Evolutionary conservation across 345 rosid genomes (phyloP).

Genomic region (Dimocarpus longan): DNA sequence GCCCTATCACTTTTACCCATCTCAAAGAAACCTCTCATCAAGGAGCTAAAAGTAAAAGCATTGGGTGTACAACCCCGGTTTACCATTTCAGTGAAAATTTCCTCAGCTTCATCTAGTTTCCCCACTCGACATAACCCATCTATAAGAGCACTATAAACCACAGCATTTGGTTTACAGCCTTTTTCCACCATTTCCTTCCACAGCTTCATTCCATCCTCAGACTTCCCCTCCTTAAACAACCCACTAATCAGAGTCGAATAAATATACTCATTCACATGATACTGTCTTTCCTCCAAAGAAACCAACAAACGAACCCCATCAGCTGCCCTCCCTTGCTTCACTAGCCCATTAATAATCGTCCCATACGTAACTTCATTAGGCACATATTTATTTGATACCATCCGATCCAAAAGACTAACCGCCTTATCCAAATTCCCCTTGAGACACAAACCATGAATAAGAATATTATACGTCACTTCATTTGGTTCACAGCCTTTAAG

Average conservation of each 20-base stretch:
- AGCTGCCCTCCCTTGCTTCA: slow-evolving; percentile 61
- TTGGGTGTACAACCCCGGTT: slow-evolving; percentile 65
- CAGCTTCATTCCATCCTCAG: slow-evolving; percentile 61
- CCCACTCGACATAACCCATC: slow-evolving; percentile 80
- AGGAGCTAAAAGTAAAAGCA: slow-evolving; percentile 83
- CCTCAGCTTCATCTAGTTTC: slow-evolving; percentile 65
- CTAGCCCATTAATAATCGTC: slow-evolving; percentile 79
- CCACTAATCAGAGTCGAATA: slow-evolving; percentile 81
- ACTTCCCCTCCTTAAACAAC: slow-evolving; percentile 75
- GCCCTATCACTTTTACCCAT: slow-evolving; percentile 62
- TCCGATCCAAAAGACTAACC: slow-evolving; percentile 69
- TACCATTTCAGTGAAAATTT: slow-evolving; percentile 57
- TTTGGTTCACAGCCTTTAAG: slow-evolving; percentile 87
- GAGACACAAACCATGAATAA: slow-evolving; percentile 83
- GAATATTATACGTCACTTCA: slow-evolving; percentile 83
- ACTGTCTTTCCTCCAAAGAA: slow-evolving; percentile 80
- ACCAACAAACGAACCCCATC: slow-evolving; percentile 57
- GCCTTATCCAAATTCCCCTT: slow-evolving; percentile 87
- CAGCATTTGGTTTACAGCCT: slow-evolving; percentile 55
- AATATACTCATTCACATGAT: slow-evolving; percentile 55
- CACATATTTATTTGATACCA: slow-evolving; percentile 69
- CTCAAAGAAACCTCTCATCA: slow-evolving; percentile 82
- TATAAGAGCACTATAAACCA: slow-evolving; percentile 72
- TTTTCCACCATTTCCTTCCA: slow-evolving; percentile 63
- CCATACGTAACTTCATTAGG: slow-evolving; percentile 89